phyloP scores from a whole-genome alignment of 1,139 yeast genomes.

The Hyphopichia fennica region DNA sequence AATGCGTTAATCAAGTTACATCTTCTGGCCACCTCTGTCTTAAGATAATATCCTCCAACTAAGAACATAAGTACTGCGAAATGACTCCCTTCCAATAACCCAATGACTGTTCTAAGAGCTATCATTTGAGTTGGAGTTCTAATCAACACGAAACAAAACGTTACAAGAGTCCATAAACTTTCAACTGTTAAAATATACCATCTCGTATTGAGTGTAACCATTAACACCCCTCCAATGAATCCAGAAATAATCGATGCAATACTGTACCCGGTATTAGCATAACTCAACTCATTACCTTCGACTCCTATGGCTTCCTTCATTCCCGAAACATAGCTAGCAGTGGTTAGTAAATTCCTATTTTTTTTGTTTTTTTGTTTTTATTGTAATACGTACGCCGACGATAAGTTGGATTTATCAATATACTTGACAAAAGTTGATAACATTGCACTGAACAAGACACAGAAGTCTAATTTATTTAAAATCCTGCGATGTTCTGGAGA shows the following conservation, averaged over 20 bases:
- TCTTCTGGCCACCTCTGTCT: constrained; percentile 24
- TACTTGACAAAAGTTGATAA: constrained; percentile 34
- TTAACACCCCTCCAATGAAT: constrained; percentile 21
- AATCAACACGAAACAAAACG: constrained; percentile 22
- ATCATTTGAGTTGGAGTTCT: constrained; percentile 19
- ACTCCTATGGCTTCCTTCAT: constrained; percentile 24
- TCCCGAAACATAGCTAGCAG: constrained; percentile 31
- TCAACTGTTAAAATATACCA: constrained; percentile 15
- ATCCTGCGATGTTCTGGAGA: not conserved
- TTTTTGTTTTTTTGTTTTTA: constrained; percentile 23
- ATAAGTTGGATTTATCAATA: constrained; percentile 20
- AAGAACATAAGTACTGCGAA: constrained; percentile 24
- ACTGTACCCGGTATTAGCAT: constrained; percentile 28
- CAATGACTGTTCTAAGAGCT: constrained; percentile 23
- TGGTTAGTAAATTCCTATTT: constrained; percentile 28
- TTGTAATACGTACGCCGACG: constrained; percentile 28
- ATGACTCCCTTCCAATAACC: constrained; percentile 27
- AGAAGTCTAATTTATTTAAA: constrained; percentile 10
- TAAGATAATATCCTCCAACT: constrained; percentile 24
- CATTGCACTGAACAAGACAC: constrained; percentile 12
- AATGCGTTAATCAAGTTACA: constrained; percentile 28
- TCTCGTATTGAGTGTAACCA: constrained; percentile 18
- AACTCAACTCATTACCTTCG: constrained; percentile 28
- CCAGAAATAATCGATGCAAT: constrained; percentile 9
- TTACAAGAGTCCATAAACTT: constrained; percentile 24